These are phyloP conservation scores for Suillus spraguei DNA, from an alignment of 768 basidiomycete species.

Conservation along the genomic window DNA sequence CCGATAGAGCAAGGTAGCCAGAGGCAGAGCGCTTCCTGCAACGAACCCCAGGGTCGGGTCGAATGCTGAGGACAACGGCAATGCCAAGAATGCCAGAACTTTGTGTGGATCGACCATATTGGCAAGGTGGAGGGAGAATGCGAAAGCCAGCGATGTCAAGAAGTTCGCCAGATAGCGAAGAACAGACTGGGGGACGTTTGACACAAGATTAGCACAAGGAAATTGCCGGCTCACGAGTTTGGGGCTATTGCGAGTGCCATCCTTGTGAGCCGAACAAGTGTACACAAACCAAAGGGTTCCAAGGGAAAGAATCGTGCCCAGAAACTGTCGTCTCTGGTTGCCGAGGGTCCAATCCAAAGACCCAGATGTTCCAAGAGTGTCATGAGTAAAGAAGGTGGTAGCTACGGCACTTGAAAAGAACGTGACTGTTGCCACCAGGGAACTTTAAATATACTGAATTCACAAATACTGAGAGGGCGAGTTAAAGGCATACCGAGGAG, in stretches of 20 bases:
- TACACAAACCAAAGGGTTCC: slow-evolving; percentile 6
- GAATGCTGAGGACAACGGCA: slow-evolving; percentile 51
- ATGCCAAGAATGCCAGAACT: slow-evolving; percentile 54
- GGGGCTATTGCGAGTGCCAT: neutral
- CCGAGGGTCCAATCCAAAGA: slow-evolving; percentile 43
- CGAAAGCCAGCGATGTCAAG: slow-evolving; percentile 51
- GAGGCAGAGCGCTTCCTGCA: slow-evolving; percentile 53
- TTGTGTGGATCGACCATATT: slow-evolving; percentile 51
- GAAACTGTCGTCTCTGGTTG: slow-evolving; percentile 28
- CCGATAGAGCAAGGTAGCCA: slow-evolving; percentile 46
- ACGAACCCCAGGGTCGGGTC: slow-evolving; percentile 59
- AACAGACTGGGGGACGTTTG: slow-evolving; percentile 13
- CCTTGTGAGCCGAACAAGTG: neutral
- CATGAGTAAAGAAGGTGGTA: slow-evolving; percentile 45
- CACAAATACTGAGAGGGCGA: slow-evolving; percentile 2
- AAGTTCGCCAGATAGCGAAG: slow-evolving; percentile 45
- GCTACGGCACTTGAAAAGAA: slow-evolving; percentile 53
- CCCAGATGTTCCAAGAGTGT: slow-evolving; percentile 32
- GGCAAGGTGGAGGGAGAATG: slow-evolving; percentile 54
- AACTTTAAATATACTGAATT: slow-evolving; percentile 36
- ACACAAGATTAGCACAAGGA: neutral
- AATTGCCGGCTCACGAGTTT: neutral
- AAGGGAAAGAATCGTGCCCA: slow-evolving; percentile 26
- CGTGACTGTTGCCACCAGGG: slow-evolving; percentile 53
- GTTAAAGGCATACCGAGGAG: slow-evolving; percentile 43